Evolutionary conservation across 345 rosid species (phyloP).

Genomic region (thale cress (Arabidopsis thaliana)): DNA sequence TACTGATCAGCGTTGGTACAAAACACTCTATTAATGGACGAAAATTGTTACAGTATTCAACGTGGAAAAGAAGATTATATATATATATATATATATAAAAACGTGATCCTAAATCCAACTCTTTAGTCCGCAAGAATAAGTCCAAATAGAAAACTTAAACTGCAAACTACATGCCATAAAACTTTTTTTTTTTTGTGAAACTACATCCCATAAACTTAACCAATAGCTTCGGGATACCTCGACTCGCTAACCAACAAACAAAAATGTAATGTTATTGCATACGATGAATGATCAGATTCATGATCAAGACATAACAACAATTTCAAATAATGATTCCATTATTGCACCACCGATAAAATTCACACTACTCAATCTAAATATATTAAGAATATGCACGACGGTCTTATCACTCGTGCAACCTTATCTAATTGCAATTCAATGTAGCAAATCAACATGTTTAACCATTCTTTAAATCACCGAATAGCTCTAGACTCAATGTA

Average conservation of each 20-base stretch:
- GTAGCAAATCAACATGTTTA: neutral
- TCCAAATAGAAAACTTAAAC: neutral
- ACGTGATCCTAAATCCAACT: too few relatives aligned
- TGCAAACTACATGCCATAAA: neutral
- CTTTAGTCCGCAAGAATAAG: too few relatives aligned
- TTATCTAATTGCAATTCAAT: conserved; percentile 29
- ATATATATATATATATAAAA: too few relatives aligned
- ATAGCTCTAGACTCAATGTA: conserved; percentile 22
- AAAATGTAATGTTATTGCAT: too few relatives aligned
- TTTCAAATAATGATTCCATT: neutral
- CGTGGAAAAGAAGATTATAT: too few relatives aligned
- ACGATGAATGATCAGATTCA: neutral
- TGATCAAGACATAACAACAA: neutral
- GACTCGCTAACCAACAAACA: too few relatives aligned
- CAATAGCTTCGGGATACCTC: too few relatives aligned
- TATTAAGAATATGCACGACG: neutral
- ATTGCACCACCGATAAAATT: neutral
- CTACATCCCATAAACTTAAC: neutral
- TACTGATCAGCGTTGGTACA: too few relatives aligned
- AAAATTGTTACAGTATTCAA: too few relatives aligned
- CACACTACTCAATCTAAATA: neutral
- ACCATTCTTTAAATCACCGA: neutral
- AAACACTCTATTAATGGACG: too few relatives aligned
- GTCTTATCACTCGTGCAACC: conserved; percentile 40
- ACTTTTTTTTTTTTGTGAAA: too few relatives aligned